These are phyloP conservation scores for Wickerhamomyces chambardii DNA, from an alignment of 805 yeast genomes.

Conservation along the genomic window DNA sequence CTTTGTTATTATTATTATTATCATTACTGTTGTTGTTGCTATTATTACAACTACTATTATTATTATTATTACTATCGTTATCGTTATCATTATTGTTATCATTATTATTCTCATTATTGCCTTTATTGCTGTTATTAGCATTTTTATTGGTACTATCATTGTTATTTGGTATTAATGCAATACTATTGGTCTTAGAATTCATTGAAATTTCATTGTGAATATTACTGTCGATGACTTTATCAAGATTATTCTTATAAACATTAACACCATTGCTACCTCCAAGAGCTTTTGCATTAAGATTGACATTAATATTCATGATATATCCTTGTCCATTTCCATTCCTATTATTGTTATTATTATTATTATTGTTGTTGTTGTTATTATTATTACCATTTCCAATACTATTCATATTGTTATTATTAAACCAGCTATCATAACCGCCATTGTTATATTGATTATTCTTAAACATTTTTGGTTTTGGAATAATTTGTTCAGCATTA, in stretches of 20 bases:
- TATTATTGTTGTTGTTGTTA: neutral
- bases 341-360: no score
- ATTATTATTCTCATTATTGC: neutral
- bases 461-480: constrained; percentile 10
- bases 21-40: neutral
- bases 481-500: constrained; percentile 18
- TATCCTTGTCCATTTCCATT: neutral
- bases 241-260: no score
- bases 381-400: neutral
- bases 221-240: no score
- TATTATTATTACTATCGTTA: neutral
- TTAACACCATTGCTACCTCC: no score
- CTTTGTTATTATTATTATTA: neutral
- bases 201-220: no score
- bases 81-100: neutral
- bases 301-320: no score
- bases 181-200: no score
- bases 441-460: neutral
- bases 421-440: neutral
- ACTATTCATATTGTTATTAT: neutral
- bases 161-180: no score
- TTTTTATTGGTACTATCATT: no score
- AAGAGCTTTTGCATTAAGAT: no score
- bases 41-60: neutral
- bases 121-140: no score